These are phyloP conservation scores for Puccinellia tenuiflora DNA, from an alignment of 176 grass and related monocot genomes.

Conservation along the genomic window DNA sequence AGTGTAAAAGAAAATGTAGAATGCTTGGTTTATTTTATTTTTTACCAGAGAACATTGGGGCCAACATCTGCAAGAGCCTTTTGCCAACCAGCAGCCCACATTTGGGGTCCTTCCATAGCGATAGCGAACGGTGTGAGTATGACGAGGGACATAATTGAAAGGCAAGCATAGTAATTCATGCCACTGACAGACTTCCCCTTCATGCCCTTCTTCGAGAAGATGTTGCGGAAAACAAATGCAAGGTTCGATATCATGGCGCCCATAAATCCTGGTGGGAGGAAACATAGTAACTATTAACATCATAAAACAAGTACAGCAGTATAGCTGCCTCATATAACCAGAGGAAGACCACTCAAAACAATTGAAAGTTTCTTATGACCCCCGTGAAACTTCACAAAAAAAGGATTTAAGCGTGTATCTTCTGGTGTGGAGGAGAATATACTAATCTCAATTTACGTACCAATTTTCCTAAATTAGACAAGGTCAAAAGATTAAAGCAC, in stretches of 20 bases:
- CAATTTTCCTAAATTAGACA: not conserved
- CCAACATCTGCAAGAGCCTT: conserved; percentile 68
- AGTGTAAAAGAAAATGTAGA: conserved; percentile 15
- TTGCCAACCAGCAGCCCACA: conserved; percentile 92
- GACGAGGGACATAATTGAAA: conserved; percentile 78
- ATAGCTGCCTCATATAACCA: not conserved
- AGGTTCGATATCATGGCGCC: conserved; percentile 98
- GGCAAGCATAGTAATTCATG: conserved; percentile 96
- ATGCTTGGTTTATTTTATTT: conserved; percentile 20
- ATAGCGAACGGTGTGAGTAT: conserved; percentile 91
- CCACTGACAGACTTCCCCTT: conserved; percentile 83
- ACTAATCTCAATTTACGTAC: not conserved
- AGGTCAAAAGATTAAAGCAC: not conserved
- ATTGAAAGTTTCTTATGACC: not conserved
- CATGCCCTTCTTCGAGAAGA: conserved; percentile 94
- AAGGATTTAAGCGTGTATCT: not conserved
- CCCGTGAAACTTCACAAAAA: not conserved
- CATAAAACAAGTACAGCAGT: not conserved
- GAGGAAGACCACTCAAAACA: not conserved
- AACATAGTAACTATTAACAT: conserved; percentile 18
- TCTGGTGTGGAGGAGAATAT: not conserved
- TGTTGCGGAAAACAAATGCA: conserved; percentile 94
- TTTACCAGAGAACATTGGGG: conserved; percentile 76
- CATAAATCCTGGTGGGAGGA: conserved; percentile 70
- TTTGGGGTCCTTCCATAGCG: conserved; percentile 77